phyloP scores from a whole-genome alignment of 2,329 filamentous ascomycete genomes.

The Beauveria brongniartii region DNA sequence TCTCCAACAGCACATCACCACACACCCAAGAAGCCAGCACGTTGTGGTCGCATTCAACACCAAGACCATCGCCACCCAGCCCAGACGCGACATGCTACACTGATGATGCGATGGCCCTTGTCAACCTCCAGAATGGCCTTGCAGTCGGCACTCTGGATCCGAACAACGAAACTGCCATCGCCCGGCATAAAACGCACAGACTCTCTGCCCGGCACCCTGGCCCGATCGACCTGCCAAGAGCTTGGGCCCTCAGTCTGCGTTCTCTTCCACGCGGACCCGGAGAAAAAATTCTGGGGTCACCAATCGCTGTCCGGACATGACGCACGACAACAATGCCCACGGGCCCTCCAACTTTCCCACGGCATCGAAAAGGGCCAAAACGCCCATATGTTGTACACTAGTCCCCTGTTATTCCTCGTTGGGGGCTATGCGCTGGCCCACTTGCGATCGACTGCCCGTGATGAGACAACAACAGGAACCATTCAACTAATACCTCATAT shows the following conservation, averaged over 20 bases:
- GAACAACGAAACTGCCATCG: background rate
- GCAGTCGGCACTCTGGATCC: background rate
- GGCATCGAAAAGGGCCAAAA: background rate
- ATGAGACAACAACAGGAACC: background rate
- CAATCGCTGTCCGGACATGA: background rate
- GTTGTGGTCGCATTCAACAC: background rate
- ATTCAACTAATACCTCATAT: constrained; percentile 6
- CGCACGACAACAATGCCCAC: background rate
- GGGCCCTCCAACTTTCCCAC: background rate
- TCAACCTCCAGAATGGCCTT: background rate
- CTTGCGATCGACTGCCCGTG: background rate
- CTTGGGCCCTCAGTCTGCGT: background rate
- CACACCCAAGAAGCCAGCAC: background rate
- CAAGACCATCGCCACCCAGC: background rate
- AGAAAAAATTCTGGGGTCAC: background rate
- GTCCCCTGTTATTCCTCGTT: background rate
- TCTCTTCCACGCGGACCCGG: background rate
- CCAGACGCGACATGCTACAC: background rate
- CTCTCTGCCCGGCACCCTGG: background rate
- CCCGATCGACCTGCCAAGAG: constrained; percentile 3
- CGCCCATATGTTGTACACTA: background rate
- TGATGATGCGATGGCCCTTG: background rate
- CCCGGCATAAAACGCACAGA: background rate
- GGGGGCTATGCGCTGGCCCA: background rate
- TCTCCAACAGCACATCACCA: background rate